Evolutionary conservation across 1,139 yeast species (phyloP), one percentile per base, ranked within the genome.

Genomic region (Diutina mesorugosa): DNA sequence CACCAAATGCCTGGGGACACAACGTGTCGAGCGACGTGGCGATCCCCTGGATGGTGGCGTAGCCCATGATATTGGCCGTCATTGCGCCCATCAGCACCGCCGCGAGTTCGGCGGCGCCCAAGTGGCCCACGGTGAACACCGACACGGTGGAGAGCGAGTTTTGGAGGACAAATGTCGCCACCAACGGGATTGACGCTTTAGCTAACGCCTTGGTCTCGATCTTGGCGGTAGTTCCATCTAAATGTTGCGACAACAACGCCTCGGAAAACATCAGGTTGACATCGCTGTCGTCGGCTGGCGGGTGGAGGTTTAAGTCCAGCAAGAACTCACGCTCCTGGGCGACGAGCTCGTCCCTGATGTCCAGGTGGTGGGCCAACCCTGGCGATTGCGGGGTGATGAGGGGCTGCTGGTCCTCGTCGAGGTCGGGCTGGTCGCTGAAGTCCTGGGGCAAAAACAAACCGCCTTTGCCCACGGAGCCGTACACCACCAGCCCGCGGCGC

Each of bases 81-180:
- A 81, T 81, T 3, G 83, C 76, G n/a, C 85, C 85, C 72, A 81
- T 73, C 1, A 83, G 77, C 21, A 80, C 84, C 3, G 85, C 85
- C 3, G 84, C 85, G 58, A 81, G 72, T 57, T 81, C 84, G 32
- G 78, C 74, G 1, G 83, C 79, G 8, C 85, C 84, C 48, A 81
- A 70, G 60, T 80, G 84, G 16, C 86, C 85, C 35, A 81, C 85
- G 26, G 78, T 75, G 61, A 81, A 78, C 8, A 81, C 81, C 0
- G 84, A 80, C 18, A 80, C 82, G 1, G 83, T 79, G 9, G 83
- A 77, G 26, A 81, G 67, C 1, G 85, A 80, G 60, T 78, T 78
- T 62, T 81, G 84, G 53, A 81, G 67, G 30, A 81, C 67, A 58
- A 81, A 81, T 0, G 86, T 81, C 54, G 77, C 60, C 9, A 81